phyloP scores from a whole-genome alignment of 1,284 basidiomycete genomes.

The Filobasidium uniguttulatum region DNA sequence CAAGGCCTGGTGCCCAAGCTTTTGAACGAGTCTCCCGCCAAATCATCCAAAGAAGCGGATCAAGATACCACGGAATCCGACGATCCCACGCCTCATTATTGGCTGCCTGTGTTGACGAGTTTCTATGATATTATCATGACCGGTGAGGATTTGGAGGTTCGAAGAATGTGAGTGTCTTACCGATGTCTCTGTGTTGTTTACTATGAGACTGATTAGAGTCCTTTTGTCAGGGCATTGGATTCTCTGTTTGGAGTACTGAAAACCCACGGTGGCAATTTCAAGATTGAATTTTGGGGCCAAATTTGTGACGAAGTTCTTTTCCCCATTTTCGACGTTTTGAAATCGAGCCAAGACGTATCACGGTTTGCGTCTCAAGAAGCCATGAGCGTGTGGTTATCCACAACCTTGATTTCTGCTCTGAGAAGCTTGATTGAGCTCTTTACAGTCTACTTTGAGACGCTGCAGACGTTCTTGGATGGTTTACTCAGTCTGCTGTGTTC shows the following conservation, averaged over 20 bases:
- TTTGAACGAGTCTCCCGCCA: conserved; percentile 51
- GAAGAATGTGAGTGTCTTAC: conserved; percentile 58
- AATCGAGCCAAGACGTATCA: conserved; percentile 52
- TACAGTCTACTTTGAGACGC: conserved; percentile 85
- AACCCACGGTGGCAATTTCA: conserved; percentile 71
- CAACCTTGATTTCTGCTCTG: conserved; percentile 97
- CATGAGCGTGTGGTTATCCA: conserved; percentile 98
- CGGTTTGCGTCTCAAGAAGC: conserved; percentile 94
- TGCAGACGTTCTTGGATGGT: conserved; percentile 81
- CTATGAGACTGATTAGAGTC: neutral
- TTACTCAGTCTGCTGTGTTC: conserved; percentile 85
- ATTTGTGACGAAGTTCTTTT: conserved; percentile 92
- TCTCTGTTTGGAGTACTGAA: conserved; percentile 91
- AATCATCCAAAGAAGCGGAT: conserved; percentile 14
- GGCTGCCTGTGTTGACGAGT: conserved; percentile 91
- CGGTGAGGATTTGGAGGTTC: conserved; percentile 94
- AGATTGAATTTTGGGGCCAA: conserved; percentile 94
- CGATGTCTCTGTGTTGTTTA: neutral
- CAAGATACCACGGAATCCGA: conserved; percentile 40
- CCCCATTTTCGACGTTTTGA: conserved; percentile 94
- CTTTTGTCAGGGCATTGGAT: conserved; percentile 62
- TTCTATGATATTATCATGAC: conserved; percentile 99
- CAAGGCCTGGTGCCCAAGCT: conserved; percentile 82
- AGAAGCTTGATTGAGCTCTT: conserved; percentile 92
- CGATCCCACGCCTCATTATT: conserved; percentile 83